A percentile compares a stretch with the other conserved stretches of the same genome.
Evolutionary conservation across 2,329 filamentous ascomycete genomes (phyloP).

Genomic region (Hymenoscyphus albidus): DNA sequence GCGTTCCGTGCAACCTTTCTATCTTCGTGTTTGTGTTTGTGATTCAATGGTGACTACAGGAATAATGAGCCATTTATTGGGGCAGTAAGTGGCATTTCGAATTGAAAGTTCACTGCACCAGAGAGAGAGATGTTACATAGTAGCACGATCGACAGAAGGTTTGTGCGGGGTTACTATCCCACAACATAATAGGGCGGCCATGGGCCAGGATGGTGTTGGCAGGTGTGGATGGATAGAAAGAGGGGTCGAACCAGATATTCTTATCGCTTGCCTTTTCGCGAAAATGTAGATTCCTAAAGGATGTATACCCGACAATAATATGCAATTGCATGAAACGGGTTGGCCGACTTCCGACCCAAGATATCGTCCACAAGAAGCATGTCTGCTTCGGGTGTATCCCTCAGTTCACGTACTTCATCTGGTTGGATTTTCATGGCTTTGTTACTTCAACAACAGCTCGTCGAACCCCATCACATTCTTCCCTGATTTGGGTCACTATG

Average conservation of each 20-base stretch:
- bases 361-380: background rate
- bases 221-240: background rate
- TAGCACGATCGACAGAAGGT: background rate
- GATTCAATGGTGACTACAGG: background rate
- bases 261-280: too few relatives aligned
- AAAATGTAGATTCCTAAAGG: too few relatives aligned
- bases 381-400: background rate
- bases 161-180: background rate
- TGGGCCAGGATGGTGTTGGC: background rate
- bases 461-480: slow-evolving; percentile 58
- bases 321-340: too few relatives aligned
- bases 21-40: slow-evolving; percentile 2
- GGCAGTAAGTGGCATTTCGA: background rate
- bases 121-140: too few relatives aligned
- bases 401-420: background rate
- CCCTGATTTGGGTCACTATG: slow-evolving; percentile 47
- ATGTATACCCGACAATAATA: too few relatives aligned
- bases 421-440: slow-evolving; percentile 2
- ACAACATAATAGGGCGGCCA: background rate
- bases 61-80: background rate
- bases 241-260: too few relatives aligned
- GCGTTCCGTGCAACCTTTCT: background rate
- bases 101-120: background rate
- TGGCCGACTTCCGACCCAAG: too few relatives aligned
- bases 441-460: slow-evolving; percentile 51